These are phyloP conservation scores for Starmerella sirachaensis DNA, from an alignment of 805 yeast genomes.

Conservation along the genomic window DNA sequence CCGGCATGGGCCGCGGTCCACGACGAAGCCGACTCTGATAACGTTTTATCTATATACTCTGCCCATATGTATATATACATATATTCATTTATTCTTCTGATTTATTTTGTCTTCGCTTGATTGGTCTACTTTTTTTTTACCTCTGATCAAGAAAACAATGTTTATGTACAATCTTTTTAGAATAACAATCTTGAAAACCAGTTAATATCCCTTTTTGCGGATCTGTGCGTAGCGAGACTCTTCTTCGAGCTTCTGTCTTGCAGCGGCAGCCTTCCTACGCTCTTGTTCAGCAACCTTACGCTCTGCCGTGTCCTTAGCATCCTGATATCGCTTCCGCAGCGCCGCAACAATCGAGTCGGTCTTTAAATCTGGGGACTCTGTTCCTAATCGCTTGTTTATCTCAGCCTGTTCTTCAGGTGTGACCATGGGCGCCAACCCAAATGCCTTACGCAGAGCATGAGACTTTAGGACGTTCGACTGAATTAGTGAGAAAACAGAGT, in stretches of 20 bases:
- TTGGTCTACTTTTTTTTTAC: no score
- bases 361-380: conserved; percentile 20
- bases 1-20: no score
- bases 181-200: neutral
- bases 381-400: conserved; percentile 21
- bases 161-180: neutral
- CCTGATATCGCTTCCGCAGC: conserved; percentile 22
- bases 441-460: conserved; percentile 42
- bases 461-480: conserved; percentile 61
- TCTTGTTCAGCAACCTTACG: conserved; percentile 25
- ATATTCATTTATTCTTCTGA: neutral
- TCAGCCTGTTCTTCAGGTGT: conserved; percentile 36
- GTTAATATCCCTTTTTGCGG: conserved; percentile 8
- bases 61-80: neutral
- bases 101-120: neutral
- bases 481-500: conserved; percentile 58
- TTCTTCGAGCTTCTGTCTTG: conserved; percentile 15
- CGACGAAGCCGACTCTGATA: no score
- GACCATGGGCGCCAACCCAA: conserved; percentile 51
- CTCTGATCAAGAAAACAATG: no score
- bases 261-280: conserved; percentile 21
- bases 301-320: conserved; percentile 29
- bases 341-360: conserved; percentile 23
- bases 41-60: neutral
- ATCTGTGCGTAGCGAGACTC: conserved; percentile 20